These are phyloP conservation scores for Podosphaera aphanis DNA, from an alignment of 2,329 filamentous ascomycete species.

Conservation along the genomic window DNA sequence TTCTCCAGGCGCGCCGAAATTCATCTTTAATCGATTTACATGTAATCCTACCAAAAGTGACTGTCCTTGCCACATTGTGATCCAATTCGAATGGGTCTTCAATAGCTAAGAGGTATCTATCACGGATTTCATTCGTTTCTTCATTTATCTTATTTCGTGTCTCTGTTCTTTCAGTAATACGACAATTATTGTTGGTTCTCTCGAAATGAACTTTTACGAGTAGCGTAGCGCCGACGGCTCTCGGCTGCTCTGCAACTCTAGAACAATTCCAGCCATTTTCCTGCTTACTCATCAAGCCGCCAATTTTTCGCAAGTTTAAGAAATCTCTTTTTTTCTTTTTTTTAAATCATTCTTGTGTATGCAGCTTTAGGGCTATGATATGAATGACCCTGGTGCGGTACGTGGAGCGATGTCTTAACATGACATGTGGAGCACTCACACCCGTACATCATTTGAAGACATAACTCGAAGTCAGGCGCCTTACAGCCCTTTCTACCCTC, in stretches of 20 bases:
- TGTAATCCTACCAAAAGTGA: conserved; percentile 60
- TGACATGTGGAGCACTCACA: too few relatives aligned
- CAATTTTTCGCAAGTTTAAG: conserved; percentile 48
- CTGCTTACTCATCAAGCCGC: conserved; percentile 49
- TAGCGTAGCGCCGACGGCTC: conserved; percentile 13
- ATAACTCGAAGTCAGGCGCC: too few relatives aligned
- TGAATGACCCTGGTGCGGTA: too few relatives aligned
- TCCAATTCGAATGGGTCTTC: conserved; percentile 78
- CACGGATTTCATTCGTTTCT: conserved; percentile 40
- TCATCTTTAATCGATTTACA: conserved; percentile 70
- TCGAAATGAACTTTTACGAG: conserved; percentile 2
- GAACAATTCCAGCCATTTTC: conserved; percentile 75
- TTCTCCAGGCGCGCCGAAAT: conserved; percentile 56
- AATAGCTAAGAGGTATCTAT: conserved; percentile 69
- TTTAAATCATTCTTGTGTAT: too few relatives aligned
- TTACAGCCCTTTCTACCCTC: too few relatives aligned
- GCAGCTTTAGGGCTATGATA: too few relatives aligned
- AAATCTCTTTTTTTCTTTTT: too few relatives aligned
- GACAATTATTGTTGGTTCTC: conserved; percentile 4
- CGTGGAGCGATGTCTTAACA: too few relatives aligned
- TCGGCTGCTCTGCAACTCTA: conserved; percentile 34
- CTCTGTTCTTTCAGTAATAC: background rate
- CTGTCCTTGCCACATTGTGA: conserved; percentile 72
- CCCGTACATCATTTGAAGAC: too few relatives aligned
- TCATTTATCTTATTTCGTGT: conserved; percentile 7